Evolutionary conservation across 306 rosid genomes (phyloP), one percentile per base, ranked within the genome.

Genomic region (Rosa persica): DNA sequence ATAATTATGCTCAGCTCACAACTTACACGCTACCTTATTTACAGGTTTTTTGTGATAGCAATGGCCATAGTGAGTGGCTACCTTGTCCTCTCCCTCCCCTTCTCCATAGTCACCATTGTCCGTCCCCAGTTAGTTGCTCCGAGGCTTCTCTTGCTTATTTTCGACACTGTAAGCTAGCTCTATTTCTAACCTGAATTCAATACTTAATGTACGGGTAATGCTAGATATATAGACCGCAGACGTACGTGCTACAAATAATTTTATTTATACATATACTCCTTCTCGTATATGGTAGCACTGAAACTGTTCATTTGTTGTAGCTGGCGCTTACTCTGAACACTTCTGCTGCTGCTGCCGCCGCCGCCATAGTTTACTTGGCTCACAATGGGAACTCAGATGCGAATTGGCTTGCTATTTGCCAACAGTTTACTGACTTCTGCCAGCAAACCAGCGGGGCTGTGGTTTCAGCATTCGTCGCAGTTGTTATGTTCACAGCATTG

Each of bases 41-140:
- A 79, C 93, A 92, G 94, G 91, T 92, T 89, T 83, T 89, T 92
- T 12, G 86, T 87, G 9, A 78, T 92, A 34, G 85, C 88, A 68
- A 88, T 88, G 94, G 89, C 90, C 22, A 34, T 87, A 13, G 94
- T 90, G 60, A 83, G 83, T 17, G 91, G 93, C 61, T 90, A 92
- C 85, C 79, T 88, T 2, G 87, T 92, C 62, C 88, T 92, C 2
- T 92, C 94, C 7, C 85, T 90, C 10, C 97, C 93, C 52, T 77
- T 92, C 79, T 89, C 97, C 42, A 43, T 90, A 0, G 87, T 92
- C 12, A 48, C 87, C 52, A 83, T 92, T n/a, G 40, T 92, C 23
- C 91, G 89, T 22, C 97, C 91, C 39, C 84, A 78, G 11, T 89
- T 89, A 19, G 34, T 66, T 20, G 90, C 86, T 85, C 91, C 90